phyloP scores from a whole-genome alignment of 192 early-diverging fungal species.

The Obelidium mucronatum region DNA sequence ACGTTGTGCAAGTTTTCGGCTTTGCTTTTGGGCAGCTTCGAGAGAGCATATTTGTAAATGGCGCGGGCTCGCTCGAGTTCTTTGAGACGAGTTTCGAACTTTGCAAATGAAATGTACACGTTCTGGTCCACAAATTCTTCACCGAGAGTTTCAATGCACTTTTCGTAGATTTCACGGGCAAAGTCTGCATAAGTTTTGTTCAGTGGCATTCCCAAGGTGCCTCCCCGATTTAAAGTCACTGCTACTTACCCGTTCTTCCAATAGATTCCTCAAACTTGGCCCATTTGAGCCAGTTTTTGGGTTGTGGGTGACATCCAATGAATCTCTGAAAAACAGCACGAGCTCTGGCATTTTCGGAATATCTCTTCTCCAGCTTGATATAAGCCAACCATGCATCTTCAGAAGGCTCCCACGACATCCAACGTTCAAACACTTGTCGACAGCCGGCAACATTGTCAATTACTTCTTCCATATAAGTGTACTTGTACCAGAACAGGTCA shows the following conservation, averaged over 20 bases:
- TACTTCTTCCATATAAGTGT: slow-evolving; percentile 98
- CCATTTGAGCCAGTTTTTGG: slow-evolving; percentile 97
- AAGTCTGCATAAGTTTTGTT: slow-evolving; percentile 61
- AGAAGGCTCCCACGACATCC: slow-evolving; percentile 99
- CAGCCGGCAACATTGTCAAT: slow-evolving; percentile 89
- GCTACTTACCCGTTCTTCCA: slow-evolving; percentile 65
- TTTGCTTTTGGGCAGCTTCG: slow-evolving; percentile 80
- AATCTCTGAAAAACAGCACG: slow-evolving; percentile 84
- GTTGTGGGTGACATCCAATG: slow-evolving; percentile 87
- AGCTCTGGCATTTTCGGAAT: slow-evolving; percentile 84
- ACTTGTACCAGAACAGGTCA: slow-evolving; percentile 85
- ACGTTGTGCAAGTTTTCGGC: slow-evolving; percentile 91
- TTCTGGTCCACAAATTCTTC: slow-evolving; percentile 94
- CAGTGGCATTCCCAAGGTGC: no score
- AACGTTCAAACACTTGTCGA: slow-evolving; percentile 95
- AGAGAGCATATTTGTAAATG: slow-evolving; percentile 95
- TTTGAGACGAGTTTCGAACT: slow-evolving; percentile 88
- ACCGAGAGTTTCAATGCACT: slow-evolving; percentile 86
- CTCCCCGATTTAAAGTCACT: no score
- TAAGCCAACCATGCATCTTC: slow-evolving; percentile 94
- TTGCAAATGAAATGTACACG: slow-evolving; percentile 95
- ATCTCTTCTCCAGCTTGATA: slow-evolving; percentile 89
- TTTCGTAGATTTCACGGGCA: slow-evolving; percentile 86
- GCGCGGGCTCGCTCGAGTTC: slow-evolving; percentile 94
- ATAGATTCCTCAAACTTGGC: slow-evolving; percentile 92